Evolutionary conservation across 805 yeast species (phyloP), one percentile per base, ranked within the genome.

Genomic region (Zygosaccharomyces pseudorouxii): DNA sequence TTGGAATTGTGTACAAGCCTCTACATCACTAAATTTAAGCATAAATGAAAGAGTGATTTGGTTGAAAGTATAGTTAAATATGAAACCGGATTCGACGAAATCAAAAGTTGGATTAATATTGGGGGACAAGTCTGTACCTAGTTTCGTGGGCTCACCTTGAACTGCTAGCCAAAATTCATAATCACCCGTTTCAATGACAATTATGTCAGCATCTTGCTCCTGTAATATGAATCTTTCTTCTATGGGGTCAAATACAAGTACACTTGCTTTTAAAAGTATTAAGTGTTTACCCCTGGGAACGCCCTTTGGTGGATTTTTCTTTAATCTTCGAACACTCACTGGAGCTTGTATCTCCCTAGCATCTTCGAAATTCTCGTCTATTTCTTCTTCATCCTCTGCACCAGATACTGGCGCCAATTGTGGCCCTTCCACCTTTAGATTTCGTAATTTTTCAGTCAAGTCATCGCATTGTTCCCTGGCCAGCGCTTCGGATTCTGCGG

Each of bases 101-200:
- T 82, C 80, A 61, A 86, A 82, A n/a, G 77, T 72, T 1, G 93
- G 88, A 58, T 77, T 81, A 66, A 88, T 69, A 25, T 74, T 73
- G 10, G 78, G 73, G 9, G 71, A 61, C 19, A 84, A 62, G 3
- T 61, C 62, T 4, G 74, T 63, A 1, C 76, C 78, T 4, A 80
- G 47, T 2, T 63, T 55, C 4, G 60, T 57, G 2, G 57, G 51
- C 1, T 59, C 49, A 4, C 65, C 61, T 9, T 62, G 58, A 7
- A 82, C 67, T 8, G 76, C 75, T 30, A 89, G 62, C 69, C 78
- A 73, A 58, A 71, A 86, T 25, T 72, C 67, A 74, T 77, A 86
- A 8, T 67, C 61, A 0, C 75, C 80, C 8, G 73, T 51, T 38
- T 78, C 80, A 3, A 71, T 48, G 3, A 86, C 58, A 2, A 56